Evolutionary conservation across 495 filamentous ascomycete genomes (phyloP), one percentile per base, ranked within the genome.

Genomic region (Hypoxylon rickii): DNA sequence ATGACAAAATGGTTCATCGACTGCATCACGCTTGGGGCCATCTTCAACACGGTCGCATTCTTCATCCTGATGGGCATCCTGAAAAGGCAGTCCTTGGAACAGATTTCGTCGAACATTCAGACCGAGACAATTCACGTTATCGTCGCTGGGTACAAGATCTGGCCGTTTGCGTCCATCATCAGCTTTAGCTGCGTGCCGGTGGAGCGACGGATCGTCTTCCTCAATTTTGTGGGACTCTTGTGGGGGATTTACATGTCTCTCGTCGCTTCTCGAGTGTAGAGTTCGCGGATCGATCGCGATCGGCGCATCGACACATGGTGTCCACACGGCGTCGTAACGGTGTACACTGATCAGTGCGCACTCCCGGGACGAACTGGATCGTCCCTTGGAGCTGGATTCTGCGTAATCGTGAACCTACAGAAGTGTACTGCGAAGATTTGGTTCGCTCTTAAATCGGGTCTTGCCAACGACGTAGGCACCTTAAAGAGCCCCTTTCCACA

Each of bases 191-290:
- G 59, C 32, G 50, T 70, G 18, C 67, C 67, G 13, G 67, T 70
- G 45, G 67, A 70, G 50, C 53, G 57, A 41, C 58, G 67, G 47
- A 70, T 70, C 53, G 67, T 70, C 31, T 70, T 67, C 46, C 62
- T 70, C 55, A 70, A 64, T 57, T 70, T 70, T 56, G 54, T 68
- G 37, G 67, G 67, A 24, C 44, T 70, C 17, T 33, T 70, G 44
- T 70, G 67, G 67, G 67, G 67, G 39, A 65, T 70, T 41, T 70
- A 70, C 58, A 68, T 70, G 67, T 67, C 64, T 49, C 55, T 70
- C 46, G 65, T 70, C 41, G 67, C 67, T 44, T 61, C 67, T 34
- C 45, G 64, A 47, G 67, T 70, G 32, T 67, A 53, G 41, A 61
- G 29, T 37, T n/a, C 29, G 48, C 38, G 19, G 48, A 47, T 58